Conservation (phyloP, 169 alveolate genomes). For the Plasmodium reichenowi region DNA sequence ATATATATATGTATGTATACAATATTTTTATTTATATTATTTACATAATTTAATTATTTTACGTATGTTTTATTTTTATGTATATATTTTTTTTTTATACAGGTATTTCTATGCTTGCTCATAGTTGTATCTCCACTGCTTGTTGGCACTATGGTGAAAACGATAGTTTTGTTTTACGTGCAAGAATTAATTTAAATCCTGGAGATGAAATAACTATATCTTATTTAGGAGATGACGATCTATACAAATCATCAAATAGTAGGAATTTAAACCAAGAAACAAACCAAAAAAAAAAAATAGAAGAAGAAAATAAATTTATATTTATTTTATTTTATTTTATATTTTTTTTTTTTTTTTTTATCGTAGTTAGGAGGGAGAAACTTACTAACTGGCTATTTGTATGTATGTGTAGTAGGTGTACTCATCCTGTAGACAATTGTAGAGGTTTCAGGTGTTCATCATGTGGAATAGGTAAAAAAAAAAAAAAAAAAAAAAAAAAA, state of each 20-base stretch:
- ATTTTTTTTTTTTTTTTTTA: constrained; percentile 3
- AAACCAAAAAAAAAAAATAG: neutral
- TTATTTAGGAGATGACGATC: constrained; percentile 88
- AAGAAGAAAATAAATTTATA: neutral
- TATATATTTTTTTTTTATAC: constrained; percentile 16
- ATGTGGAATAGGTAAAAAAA: constrained; percentile 82
- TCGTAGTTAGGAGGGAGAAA: constrained; percentile 84
- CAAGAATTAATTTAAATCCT: constrained; percentile 83
- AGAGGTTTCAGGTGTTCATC: constrained; percentile 87
- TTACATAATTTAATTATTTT: neutral
- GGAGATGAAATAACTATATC: constrained; percentile 92
- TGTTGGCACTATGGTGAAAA: constrained; percentile 90
- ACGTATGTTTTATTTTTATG: too few species aligned
- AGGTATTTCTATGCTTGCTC: constrained; percentile 89
- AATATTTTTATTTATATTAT: neutral
- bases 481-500: neutral
- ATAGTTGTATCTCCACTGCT: constrained; percentile 89
- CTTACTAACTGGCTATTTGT: constrained; percentile 88
- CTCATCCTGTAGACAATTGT: constrained; percentile 80
- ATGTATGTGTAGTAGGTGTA: constrained; percentile 88
- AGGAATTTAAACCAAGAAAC: constrained; percentile 13
- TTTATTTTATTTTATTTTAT: neutral
- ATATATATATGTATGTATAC: neutral
- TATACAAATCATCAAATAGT: constrained; percentile 86
- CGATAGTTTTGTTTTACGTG: constrained; percentile 86